Base-by-base conservation (phyloP, 768 basidiomycete species). In the Lactifluus rugatus region DNA sequence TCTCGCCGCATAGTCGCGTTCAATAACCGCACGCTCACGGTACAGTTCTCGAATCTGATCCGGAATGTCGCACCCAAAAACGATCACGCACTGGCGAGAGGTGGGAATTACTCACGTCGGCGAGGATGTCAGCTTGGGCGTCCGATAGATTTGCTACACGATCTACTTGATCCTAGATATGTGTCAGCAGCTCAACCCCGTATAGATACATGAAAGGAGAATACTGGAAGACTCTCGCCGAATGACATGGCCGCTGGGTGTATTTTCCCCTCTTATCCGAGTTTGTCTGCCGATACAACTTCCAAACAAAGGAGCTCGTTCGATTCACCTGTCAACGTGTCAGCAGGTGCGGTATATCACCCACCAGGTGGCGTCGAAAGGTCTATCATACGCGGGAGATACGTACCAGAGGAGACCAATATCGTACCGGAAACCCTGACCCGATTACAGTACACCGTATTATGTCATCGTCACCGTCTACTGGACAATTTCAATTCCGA, bases 1-100 rank as follows among this genome's bases (percentile, higher is more conserved):
- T 67, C 87, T 90, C 25, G 71, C 67, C 0, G 88, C 86, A 67
- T 89, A 92, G 67, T 93, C 89, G 52, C 84, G 81, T 69, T 93
- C 90, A 11, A 92, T 72, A 7, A 74, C 77, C 10, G 74, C 81
- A 46, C 84, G 79, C 51, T 84, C 85, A 44, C 75, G 74, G 66
- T 88, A 85, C 50, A 92, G 64, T 46, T 91, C 88, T 57, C 85
- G 81, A 53, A 87, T 79, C 89, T 91, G 60, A 44, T 42, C 2
- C 52, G 46, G 57, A n/a, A 37, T 39, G 8, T 54, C 34, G 25
- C 44, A 39, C 39, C 26, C 34, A 13, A 47, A 25, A 57, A 51
- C 31, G 31, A 37, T 19, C 31, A 23, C 25, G 50, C 10, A 48
- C 34, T 44, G 19, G 57, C 31, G 42, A 44, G 37, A 34, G 52